phyloP scores from a whole-genome alignment of 345 rosid genomes.

The Moringa oleifera region DNA sequence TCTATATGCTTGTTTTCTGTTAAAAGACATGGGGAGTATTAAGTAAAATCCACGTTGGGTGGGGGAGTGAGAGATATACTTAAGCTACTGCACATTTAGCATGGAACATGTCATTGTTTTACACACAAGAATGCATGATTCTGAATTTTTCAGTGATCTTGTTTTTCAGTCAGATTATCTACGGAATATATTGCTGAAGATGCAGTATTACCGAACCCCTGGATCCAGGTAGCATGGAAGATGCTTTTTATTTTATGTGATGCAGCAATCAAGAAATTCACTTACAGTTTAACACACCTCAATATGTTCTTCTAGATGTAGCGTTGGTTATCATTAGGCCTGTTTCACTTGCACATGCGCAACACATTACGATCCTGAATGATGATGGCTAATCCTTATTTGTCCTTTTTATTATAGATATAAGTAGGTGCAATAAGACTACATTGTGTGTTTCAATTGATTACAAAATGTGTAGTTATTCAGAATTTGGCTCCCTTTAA shows the following conservation, averaged over 20 bases:
- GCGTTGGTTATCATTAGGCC: background rate
- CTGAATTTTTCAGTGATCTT: constrained; percentile 10
- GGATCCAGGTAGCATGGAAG: constrained; percentile 39
- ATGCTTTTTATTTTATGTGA: constrained; percentile 1
- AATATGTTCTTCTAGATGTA: too few species aligned
- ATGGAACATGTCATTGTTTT: too few species aligned
- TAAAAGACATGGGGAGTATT: too few species aligned
- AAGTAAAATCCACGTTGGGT: too few species aligned
- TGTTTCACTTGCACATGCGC: background rate
- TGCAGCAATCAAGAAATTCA: background rate
- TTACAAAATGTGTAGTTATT: background rate
- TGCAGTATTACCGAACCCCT: constrained; percentile 49
- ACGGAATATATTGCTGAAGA: constrained; percentile 80
- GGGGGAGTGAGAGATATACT: too few species aligned
- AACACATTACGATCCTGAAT: background rate
- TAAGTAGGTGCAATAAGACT: background rate
- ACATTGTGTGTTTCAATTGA: background rate
- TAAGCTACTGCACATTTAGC: background rate
- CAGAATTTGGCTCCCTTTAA: too few species aligned
- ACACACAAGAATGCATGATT: too few species aligned
- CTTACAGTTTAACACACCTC: background rate
- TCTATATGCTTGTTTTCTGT: background rate
- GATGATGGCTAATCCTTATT: background rate
- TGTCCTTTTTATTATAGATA: background rate
- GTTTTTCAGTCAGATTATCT: constrained; percentile 75